A percentile compares a stretch with the other conserved stretches of the same genome.
These are phyloP conservation scores for Drechslera avenae DNA, from an alignment of 2,329 filamentous ascomycete species.

Conservation along the genomic window DNA sequence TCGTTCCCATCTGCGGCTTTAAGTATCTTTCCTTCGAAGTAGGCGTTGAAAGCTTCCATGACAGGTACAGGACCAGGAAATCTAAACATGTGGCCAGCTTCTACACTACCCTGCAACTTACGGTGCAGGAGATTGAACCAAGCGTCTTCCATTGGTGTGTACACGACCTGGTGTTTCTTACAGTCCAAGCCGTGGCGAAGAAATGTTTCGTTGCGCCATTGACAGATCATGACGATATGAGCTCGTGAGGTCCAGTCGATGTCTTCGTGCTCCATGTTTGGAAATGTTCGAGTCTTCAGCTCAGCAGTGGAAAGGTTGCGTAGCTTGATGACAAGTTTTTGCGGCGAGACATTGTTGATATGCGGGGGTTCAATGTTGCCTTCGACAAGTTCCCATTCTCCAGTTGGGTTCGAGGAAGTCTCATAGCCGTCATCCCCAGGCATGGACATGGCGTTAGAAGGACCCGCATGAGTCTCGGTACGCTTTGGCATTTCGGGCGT, in stretches of 20 bases:
- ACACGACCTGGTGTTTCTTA: slow-evolving; percentile 2
- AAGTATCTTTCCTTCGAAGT: not conserved
- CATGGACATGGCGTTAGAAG: too few species aligned
- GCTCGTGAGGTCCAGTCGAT: slow-evolving; percentile 9
- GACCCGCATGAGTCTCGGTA: too few species aligned
- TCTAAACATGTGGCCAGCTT: slow-evolving; percentile 8
- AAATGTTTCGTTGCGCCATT: slow-evolving; percentile 11
- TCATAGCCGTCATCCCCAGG: too few species aligned
- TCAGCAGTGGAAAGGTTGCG: not conserved
- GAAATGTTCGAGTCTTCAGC: not conserved
- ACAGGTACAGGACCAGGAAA: not conserved
- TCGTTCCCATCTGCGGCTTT: not conserved
- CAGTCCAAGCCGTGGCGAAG: not conserved
- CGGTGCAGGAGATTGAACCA: slow-evolving; percentile 20
- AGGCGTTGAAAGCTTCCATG: not conserved
- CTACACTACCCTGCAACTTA: slow-evolving; percentile 11
- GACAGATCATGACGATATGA: slow-evolving; percentile 2
- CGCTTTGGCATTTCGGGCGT: too few species aligned
- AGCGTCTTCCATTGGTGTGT: slow-evolving; percentile 16
- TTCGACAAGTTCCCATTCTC: slow-evolving; percentile 3
- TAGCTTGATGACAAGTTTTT: slow-evolving; percentile 1
- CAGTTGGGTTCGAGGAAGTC: not conserved
- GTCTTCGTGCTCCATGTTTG: not conserved
- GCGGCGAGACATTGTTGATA: not conserved
- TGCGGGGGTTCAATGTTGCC: slow-evolving; percentile 1